Evolutionary conservation across 441 rosid species (phyloP), one percentile per base, ranked within the genome.

Genomic region (Iberis amara): DNA sequence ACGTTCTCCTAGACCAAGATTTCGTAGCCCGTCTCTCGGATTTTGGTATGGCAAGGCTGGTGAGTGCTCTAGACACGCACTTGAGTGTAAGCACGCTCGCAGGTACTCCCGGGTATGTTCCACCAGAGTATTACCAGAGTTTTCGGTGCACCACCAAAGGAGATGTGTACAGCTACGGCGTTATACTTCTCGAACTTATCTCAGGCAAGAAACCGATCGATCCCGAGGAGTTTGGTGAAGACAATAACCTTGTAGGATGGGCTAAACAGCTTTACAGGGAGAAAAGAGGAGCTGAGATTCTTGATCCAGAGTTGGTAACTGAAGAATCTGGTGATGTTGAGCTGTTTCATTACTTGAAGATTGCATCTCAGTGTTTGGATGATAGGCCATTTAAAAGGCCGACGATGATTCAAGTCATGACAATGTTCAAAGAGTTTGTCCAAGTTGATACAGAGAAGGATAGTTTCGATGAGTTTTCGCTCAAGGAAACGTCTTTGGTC

Each of bases 91-190:
- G 95, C 75, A 90, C 92, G 4, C 91, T 90, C 43, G 89, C 96
- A 2, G 97, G 97, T 54, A 90, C 97, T 21, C 97, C 97, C 0
- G 97, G 97, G 4, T 89, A 89, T 53, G 97, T 89, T 14, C 97
- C 97, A 1, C 97, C 95, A 0, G 97, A 89, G 84, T 89, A 89
- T 59, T 89, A 86, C 62, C 97, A 89, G 78, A 89, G 97, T 72
- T 86, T 90, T 53, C 69, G 88, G 38, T 90, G 98, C 79, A 90
- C 98, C 2, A 66, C 94, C 11, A 90, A 90, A 71, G 98, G 98
- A 13, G 98, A 90, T 56, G 94, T 90, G 11, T 90, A 86, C 49
- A 90, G 96, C 68, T 90, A 82, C 52, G 97, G 97, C 3, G 97
- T 90, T 49, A 78, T 90, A 64, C 73, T 90, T 13, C 84, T 82